These are phyloP conservation scores for Apiotrichum porosum DNA, from an alignment of 1,284 basidiomycete genomes.

Conservation along the genomic window DNA sequence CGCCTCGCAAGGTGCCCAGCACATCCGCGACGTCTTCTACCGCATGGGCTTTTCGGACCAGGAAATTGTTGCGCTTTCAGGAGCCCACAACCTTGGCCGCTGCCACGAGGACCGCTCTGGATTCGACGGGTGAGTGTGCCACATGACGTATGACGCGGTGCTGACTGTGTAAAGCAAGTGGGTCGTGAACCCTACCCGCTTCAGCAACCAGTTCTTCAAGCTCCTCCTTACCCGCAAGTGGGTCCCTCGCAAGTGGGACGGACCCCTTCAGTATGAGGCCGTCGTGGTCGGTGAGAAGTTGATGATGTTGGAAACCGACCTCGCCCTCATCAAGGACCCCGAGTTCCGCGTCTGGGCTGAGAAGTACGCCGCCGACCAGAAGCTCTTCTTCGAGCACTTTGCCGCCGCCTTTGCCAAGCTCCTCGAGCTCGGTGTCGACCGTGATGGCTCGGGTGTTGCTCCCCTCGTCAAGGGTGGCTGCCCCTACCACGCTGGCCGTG, in stretches of 20 bases:
- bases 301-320: conserved; percentile 56
- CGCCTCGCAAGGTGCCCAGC: conserved; percentile 51
- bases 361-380: conserved; percentile 53
- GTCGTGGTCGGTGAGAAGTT: conserved; percentile 51
- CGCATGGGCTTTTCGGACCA: conserved; percentile 55
- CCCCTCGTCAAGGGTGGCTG: conserved; percentile 44
- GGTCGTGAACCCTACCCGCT: conserved; percentile 52
- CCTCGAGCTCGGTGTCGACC: conserved; percentile 50
- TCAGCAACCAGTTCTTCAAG: conserved; percentile 53
- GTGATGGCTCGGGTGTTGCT: conserved; percentile 46
- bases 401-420: conserved; percentile 49
- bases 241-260: conserved; percentile 54
- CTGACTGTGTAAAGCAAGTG: conserved; percentile 28
- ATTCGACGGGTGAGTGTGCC: conserved; percentile 47
- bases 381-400: conserved; percentile 56
- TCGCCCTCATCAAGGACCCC: conserved; percentile 48
- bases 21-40: conserved; percentile 53
- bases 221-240: conserved; percentile 53
- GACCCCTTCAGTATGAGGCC: conserved; percentile 52
- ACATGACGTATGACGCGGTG: background rate
- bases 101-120: conserved; percentile 52
- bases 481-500: conserved; percentile 31
- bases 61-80: conserved; percentile 57
- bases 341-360: conserved; percentile 50
- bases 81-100: conserved; percentile 54